These are phyloP conservation scores for Kwoniella sp. DNA, from an alignment of 768 basidiomycete genomes.

Conservation along the genomic window DNA sequence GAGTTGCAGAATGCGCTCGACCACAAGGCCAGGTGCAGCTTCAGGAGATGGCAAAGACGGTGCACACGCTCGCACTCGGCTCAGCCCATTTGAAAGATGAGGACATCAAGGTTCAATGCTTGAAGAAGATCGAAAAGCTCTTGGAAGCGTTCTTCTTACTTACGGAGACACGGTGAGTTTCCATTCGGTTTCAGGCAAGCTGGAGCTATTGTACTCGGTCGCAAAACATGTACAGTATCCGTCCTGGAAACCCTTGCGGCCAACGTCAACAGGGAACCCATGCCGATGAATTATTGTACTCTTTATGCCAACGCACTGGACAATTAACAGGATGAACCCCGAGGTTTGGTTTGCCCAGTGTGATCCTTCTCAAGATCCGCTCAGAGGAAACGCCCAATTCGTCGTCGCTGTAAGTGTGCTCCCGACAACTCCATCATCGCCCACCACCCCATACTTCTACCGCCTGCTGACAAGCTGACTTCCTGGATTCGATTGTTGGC, in stretches of 20 bases:
- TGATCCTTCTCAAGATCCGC: constrained; percentile 7
- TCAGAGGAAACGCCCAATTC: constrained; percentile 10
- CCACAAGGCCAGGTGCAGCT: constrained; percentile 17
- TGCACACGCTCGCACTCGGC: constrained; percentile 4
- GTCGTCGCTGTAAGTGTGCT: constrained; percentile 10
- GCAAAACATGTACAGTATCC: too few relatives aligned
- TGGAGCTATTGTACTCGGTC: too few relatives aligned
- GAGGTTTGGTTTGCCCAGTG: constrained; percentile 17
- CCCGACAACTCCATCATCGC: too few relatives aligned
- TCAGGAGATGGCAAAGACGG: background rate
- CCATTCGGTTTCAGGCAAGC: background rate
- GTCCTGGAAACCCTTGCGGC: too few relatives aligned
- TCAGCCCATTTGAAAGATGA: background rate
- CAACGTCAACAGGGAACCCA: too few relatives aligned
- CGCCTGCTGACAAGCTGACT: too few relatives aligned
- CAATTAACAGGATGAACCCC: constrained; percentile 17
- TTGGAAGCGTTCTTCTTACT: constrained; percentile 8
- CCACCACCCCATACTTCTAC: too few relatives aligned
- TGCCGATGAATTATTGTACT: too few relatives aligned
- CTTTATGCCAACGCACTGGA: too few relatives aligned
- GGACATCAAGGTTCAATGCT: background rate
- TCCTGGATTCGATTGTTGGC: too few relatives aligned
- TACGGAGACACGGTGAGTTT: constrained; percentile 3
- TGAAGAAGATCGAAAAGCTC: constrained; percentile 9
- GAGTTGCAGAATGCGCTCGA: constrained; percentile 2